Evolutionary conservation across 2,329 filamentous ascomycete genomes (phyloP).

Genomic region (Thermothelomyces thermophilus): DNA sequence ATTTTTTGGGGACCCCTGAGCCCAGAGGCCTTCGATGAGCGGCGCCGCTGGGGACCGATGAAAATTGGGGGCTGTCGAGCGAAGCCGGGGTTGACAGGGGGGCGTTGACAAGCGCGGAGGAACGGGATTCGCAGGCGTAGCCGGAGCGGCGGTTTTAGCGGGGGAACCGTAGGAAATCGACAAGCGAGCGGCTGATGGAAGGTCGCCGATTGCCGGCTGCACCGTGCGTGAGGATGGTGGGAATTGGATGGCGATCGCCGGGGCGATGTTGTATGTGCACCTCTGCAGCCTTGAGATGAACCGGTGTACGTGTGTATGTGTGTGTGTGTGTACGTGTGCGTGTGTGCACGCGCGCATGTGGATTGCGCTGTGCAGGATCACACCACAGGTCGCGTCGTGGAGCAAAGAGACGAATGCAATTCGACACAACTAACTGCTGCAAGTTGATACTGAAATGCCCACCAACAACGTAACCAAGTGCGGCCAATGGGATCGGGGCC

Average conservation of each 20-base stretch:
- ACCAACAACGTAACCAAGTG: slow-evolving; percentile 3
- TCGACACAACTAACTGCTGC: background rate
- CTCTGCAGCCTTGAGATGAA: background rate
- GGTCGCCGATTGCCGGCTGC: slow-evolving; percentile 10
- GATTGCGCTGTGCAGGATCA: no score
- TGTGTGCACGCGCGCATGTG: no score
- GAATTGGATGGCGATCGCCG: background rate
- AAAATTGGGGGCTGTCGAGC: slow-evolving; percentile 19
- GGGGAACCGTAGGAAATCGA: slow-evolving; percentile 14
- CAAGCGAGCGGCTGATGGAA: slow-evolving; percentile 11
- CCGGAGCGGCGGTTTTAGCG: slow-evolving; percentile 21
- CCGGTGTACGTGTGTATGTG: background rate
- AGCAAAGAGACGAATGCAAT: background rate
- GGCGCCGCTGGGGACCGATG: slow-evolving; percentile 3
- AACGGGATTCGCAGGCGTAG: slow-evolving; percentile 13
- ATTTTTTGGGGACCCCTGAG: slow-evolving; percentile 9
- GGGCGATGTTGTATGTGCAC: background rate
- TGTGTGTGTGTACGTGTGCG: no score
- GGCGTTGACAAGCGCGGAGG: slow-evolving; percentile 17
- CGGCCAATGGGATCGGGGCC: slow-evolving; percentile 1
- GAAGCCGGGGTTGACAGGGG: slow-evolving; percentile 7
- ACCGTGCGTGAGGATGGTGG: slow-evolving; percentile 11
- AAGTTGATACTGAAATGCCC: background rate
- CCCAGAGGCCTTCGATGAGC: background rate
- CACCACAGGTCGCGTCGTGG: background rate